Conservation (phyloP, 352 stramenopile genomes). For the Phytophthora capsici region DNA sequence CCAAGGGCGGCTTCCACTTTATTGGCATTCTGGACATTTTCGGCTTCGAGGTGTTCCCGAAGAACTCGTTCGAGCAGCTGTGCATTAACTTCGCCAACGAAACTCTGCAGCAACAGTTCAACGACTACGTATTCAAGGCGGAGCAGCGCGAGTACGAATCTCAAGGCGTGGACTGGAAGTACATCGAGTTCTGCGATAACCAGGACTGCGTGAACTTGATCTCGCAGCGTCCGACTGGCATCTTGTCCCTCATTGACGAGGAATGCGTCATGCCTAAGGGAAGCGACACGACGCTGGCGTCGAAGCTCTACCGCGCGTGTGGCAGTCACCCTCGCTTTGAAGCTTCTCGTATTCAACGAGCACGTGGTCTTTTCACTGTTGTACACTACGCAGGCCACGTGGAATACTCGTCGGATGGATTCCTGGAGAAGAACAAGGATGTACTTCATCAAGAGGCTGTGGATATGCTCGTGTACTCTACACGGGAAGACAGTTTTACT, state of each 20-base stretch:
- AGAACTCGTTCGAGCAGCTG: slow-evolving; percentile 92
- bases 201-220: slow-evolving; percentile 92
- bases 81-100: slow-evolving; percentile 93
- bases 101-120: slow-evolving; percentile 89
- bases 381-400: slow-evolving; percentile 85
- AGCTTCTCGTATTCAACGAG: slow-evolving; percentile 81
- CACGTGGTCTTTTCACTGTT: slow-evolving; percentile 74
- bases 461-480: slow-evolving; percentile 78
- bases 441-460: slow-evolving; percentile 83
- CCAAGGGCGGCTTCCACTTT: slow-evolving; percentile 65
- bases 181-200: slow-evolving; percentile 89
- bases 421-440: slow-evolving; percentile 91
- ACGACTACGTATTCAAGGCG: slow-evolving; percentile 90
- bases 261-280: slow-evolving; percentile 89
- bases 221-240: slow-evolving; percentile 83
- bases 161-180: slow-evolving; percentile 86
- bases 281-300: slow-evolving; percentile 81
- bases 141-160: slow-evolving; percentile 86
- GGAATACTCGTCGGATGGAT: slow-evolving; percentile 77
- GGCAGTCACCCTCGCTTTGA: slow-evolving; percentile 68
- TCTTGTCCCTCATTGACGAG: slow-evolving; percentile 88
- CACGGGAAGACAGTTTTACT: slow-evolving; percentile 76
- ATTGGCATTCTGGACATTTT: slow-evolving; percentile 95
- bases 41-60: slow-evolving; percentile 92
- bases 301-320: slow-evolving; percentile 81